phyloP scores from a whole-genome alignment of 2,329 filamentous ascomycete species.

The Leptographium procerum region DNA sequence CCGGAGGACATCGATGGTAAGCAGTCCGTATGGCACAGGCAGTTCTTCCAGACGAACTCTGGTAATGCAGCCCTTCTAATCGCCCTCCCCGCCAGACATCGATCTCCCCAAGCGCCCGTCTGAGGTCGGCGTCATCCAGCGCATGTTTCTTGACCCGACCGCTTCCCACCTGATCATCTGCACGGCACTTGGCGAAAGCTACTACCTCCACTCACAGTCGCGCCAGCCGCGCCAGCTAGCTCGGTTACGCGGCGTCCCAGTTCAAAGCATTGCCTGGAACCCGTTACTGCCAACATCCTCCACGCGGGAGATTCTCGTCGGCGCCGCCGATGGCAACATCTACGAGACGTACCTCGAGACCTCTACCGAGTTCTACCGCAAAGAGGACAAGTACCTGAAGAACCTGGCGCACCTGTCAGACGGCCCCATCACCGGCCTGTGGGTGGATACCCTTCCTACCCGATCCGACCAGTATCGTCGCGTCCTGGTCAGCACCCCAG shows the following conservation, averaged over 20 bases:
- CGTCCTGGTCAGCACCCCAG: slow-evolving; percentile 70
- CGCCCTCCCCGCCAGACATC: slow-evolving; percentile 54
- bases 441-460: slow-evolving; percentile 63
- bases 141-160: slow-evolving; percentile 95
- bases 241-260: slow-evolving; percentile 71
- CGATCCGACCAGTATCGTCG: slow-evolving; percentile 54
- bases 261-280: slow-evolving; percentile 92
- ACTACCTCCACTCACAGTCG: slow-evolving; percentile 93
- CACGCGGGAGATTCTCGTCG: slow-evolving; percentile 85
- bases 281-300: slow-evolving; percentile 85
- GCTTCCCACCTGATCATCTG: slow-evolving; percentile 89
- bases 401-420: slow-evolving; percentile 72
- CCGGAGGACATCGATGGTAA: slow-evolving; percentile 88
- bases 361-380: slow-evolving; percentile 85
- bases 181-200: slow-evolving; percentile 88
- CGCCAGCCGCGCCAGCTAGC: slow-evolving; percentile 74
- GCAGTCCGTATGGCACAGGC: slow-evolving; percentile 6
- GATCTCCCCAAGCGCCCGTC: slow-evolving; percentile 89
- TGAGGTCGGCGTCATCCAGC: slow-evolving; percentile 83
- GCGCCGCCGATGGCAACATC: slow-evolving; percentile 84
- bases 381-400: slow-evolving; percentile 88
- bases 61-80: not conserved
- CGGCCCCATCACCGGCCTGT: slow-evolving; percentile 74
- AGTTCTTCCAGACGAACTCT: no score
- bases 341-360: slow-evolving; percentile 95